These are phyloP conservation scores for Saccharomycopsis schoenii DNA, from an alignment of 805 yeast species.

Conservation along the genomic window DNA sequence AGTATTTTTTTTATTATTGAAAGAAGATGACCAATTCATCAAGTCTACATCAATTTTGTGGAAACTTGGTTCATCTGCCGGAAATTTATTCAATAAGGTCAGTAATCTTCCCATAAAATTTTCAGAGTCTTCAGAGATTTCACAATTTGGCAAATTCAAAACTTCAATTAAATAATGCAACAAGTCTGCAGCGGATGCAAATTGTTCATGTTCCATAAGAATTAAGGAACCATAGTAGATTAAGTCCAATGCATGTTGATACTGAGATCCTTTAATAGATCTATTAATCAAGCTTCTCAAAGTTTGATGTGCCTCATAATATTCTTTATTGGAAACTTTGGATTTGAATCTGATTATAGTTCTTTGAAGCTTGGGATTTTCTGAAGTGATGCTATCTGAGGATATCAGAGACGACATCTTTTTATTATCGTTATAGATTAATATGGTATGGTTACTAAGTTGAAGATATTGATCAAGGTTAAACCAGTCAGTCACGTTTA, in stretches of 20 bases:
- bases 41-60: slow-evolving; percentile 58
- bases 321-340: slow-evolving; percentile 64
- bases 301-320: slow-evolving; percentile 94
- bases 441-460: too few species aligned
- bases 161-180: slow-evolving; percentile 63
- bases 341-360: slow-evolving; percentile 57
- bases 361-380: slow-evolving; percentile 37
- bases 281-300: slow-evolving; percentile 83
- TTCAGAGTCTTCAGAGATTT: slow-evolving; percentile 22
- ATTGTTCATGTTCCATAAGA: slow-evolving; percentile 59
- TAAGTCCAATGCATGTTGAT: slow-evolving; percentile 62
- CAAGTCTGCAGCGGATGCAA: slow-evolving; percentile 75
- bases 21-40: slow-evolving; percentile 47
- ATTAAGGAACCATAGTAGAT: slow-evolving; percentile 63
- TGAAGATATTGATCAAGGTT: too few species aligned
- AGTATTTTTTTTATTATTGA: slow-evolving; percentile 30
- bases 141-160: slow-evolving; percentile 36
- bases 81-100: slow-evolving; percentile 33
- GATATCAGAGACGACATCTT: neutral
- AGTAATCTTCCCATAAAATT: slow-evolving; percentile 28
- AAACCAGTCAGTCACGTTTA: too few species aligned
- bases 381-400: slow-evolving; percentile 13
- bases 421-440: neutral
- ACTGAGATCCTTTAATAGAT: slow-evolving; percentile 58
- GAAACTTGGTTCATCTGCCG: slow-evolving; percentile 49